Evolutionary conservation across 768 basidiomycete species (phyloP), one percentile per base, ranked within the genome.

Genomic region (Dacryopinax spathularia): DNA sequence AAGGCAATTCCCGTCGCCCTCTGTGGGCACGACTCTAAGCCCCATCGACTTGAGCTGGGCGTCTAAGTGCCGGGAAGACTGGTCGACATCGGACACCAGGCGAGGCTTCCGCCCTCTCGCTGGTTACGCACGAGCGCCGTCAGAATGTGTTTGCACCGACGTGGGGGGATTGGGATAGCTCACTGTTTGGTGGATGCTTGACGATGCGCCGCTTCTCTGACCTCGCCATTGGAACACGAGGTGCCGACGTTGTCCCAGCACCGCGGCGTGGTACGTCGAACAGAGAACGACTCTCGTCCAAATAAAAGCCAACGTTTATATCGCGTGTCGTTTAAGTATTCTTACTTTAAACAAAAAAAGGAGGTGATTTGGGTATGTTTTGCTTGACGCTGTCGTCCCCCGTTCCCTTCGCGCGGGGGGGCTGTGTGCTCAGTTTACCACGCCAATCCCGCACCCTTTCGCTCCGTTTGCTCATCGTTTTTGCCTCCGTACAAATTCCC

Each of bases 1-100:
- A 66, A 96, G 82, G 74, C 92, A 96, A 75, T 94, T 95, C 56
- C 93, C 92, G 73, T 95, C 74, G 25, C 70, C 64, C 29, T 43
- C 48, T 12, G 64, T 37, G 9, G n/a, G 48, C 10, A 56, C 48
- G 25, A 56, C 48, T 31, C 35, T 43, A 25, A 60, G 39, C 13
- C 48, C 48, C 48, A 56, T 56, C 31, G 44, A 36, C 33, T 20
- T 22, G 3, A 61, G 41, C 0, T 59, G 27, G 33, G 27, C 43
- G 22, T 25, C 6, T 31, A 56, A 16, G 15, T 29, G 31, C 29
- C 34, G 18, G 13, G 64, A 36, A 33, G 64, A 35, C 37, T 34
- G n/a, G n/a, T 16, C 33, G n/a, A 56, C 48, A 29, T 56, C 48
- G 48, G 48, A 56, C 48, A 56, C 48, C 15, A 56, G 48, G 29